phyloP scores from a whole-genome alignment of 192 early-diverging fungal species.

The Podila clonocystis region DNA sequence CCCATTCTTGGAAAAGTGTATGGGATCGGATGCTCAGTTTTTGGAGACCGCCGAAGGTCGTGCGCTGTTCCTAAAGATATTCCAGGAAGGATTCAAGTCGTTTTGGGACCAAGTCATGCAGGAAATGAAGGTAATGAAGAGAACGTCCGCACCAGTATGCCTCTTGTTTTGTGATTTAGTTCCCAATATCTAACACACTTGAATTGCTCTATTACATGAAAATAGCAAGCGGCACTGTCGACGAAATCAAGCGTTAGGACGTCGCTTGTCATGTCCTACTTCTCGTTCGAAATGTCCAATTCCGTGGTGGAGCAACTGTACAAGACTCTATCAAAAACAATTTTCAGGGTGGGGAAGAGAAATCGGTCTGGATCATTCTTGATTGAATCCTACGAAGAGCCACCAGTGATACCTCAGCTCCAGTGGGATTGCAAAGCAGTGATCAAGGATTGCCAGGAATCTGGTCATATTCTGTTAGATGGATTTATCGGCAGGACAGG shows the following conservation, averaged over 20 bases:
- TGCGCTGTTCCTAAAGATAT: conserved; percentile 35
- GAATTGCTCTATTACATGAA: background rate
- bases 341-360: conserved; percentile 38
- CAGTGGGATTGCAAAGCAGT: conserved; percentile 43
- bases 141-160: no score
- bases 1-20: conserved; percentile 52
- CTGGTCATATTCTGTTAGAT: conserved; percentile 33
- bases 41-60: conserved; percentile 33
- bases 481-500: conserved; percentile 38
- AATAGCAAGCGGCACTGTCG: background rate
- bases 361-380: conserved; percentile 46
- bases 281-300: conserved; percentile 34
- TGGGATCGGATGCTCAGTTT: conserved; percentile 49
- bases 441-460: conserved; percentile 36
- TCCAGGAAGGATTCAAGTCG: conserved; percentile 43
- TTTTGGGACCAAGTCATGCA: conserved; percentile 54
- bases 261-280: conserved; percentile 27
- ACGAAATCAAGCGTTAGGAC: conserved; percentile 10
- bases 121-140: conserved; percentile 29
- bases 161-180: background rate
- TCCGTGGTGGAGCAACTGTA: conserved; percentile 33
- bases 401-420: conserved; percentile 29
- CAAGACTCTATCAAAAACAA: conserved; percentile 31
- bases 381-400: conserved; percentile 46
- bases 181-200: background rate